Conservation (phyloP, 768 basidiomycete species). For the Basidioascus undulatus region DNA sequence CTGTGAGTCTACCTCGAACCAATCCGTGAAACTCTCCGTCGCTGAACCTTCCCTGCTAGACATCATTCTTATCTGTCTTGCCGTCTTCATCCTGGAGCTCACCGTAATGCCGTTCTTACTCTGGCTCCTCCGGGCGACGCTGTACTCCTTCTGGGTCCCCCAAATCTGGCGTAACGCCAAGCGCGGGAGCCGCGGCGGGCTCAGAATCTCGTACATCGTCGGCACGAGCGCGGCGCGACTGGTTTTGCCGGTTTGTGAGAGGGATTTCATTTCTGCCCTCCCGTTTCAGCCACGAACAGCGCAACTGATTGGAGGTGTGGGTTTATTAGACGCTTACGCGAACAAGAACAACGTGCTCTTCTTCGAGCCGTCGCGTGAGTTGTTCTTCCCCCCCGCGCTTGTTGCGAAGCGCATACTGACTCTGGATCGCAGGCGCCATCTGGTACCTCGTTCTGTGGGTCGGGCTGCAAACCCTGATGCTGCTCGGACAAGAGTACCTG, state of each 20-base stretch:
- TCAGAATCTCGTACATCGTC: conserved; percentile 44
- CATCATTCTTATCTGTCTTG: conserved; percentile 38
- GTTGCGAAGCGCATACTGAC: conserved; percentile 1
- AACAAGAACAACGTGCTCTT: conserved; percentile 75
- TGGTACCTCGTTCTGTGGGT: conserved; percentile 36
- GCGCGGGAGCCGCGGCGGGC: conserved; percentile 42
- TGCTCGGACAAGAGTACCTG: conserved; percentile 47
- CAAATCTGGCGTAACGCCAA: conserved; percentile 57
- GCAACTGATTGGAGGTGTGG: background rate
- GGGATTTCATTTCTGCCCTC: background rate
- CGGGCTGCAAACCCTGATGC: conserved; percentile 32
- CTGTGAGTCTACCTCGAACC: too few species aligned
- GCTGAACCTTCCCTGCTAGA: conserved; percentile 25
- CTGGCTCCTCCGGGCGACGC: conserved; percentile 44
- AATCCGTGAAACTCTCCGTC: too few species aligned
- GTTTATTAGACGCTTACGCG: conserved; percentile 44
- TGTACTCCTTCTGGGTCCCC: conserved; percentile 67
- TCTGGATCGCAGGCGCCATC: conserved; percentile 32
- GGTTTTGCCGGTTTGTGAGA: conserved; percentile 49
- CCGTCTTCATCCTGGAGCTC: conserved; percentile 49
- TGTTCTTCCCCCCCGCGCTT: background rate
- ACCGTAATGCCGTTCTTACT: conserved; percentile 26
- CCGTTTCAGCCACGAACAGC: background rate
- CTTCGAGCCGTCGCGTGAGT: conserved; percentile 44
- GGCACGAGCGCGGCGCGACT: conserved; percentile 52